Evolutionary conservation across 2,329 filamentous ascomycete genomes (phyloP).

Genomic region (Botrytis paeoniae): DNA sequence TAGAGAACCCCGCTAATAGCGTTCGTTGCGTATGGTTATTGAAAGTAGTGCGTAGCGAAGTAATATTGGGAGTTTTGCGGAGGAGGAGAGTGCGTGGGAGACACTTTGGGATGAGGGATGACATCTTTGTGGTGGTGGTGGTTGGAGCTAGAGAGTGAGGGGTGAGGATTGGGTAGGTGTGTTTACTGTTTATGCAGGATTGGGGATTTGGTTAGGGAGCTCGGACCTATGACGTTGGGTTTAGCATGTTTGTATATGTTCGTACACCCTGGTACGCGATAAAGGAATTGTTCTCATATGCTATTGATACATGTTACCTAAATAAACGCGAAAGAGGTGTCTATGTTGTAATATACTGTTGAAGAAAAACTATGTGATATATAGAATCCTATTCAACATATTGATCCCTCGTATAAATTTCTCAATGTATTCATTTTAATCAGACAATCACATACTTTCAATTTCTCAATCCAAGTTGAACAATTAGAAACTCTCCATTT

Average conservation of each 20-base stretch:
- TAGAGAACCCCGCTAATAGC: background rate
- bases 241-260: background rate
- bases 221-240: background rate
- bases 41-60: background rate
- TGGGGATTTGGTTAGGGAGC: background rate
- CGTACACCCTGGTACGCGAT: background rate
- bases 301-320: no score
- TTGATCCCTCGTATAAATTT: no score
- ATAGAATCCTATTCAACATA: no score
- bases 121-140: no score
- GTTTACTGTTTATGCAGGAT: background rate
- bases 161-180: background rate
- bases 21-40: background rate
- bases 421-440: background rate
- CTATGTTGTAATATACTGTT: background rate
- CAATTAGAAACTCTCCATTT: no score
- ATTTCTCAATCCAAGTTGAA: background rate
- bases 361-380: background rate
- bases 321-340: background rate
- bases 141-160: background rate
- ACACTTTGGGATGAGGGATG: background rate
- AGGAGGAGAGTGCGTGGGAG: background rate
- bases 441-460: background rate
- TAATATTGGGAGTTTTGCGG: background rate
- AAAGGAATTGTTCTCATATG: no score